phyloP scores from a whole-genome alignment of 225 moss, liverwort and hornwort species.

The Pleurozium schreberi region DNA sequence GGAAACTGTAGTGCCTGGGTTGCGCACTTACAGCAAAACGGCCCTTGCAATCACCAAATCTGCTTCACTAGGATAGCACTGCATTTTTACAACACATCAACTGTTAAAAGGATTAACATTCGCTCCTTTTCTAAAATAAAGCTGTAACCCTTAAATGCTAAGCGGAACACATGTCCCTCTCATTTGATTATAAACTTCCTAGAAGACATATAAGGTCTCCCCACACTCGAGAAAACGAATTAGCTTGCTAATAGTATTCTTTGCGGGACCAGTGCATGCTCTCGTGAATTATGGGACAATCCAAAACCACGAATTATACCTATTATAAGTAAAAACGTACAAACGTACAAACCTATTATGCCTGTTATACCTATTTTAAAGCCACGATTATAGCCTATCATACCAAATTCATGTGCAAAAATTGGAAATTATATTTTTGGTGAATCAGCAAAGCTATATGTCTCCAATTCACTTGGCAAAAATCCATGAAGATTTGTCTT shows the following conservation, averaged over 20 bases:
- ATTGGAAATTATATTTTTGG: background rate
- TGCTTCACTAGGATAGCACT: constrained; percentile 89
- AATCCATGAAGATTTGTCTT: background rate
- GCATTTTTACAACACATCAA: background rate
- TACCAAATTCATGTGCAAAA: background rate
- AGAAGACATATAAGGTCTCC: background rate
- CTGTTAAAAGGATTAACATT: background rate
- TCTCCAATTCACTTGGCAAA: background rate
- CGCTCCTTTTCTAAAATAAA: background rate
- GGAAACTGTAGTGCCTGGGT: background rate
- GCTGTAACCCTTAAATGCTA: background rate
- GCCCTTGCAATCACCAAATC: constrained; percentile 92
- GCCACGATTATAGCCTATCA: background rate
- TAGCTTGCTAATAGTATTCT: background rate
- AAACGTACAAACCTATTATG: background rate
- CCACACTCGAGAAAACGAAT: background rate
- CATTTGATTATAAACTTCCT: background rate
- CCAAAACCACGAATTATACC: background rate
- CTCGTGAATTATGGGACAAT: background rate
- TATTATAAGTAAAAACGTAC: too few relatives aligned
- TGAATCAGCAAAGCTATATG: background rate
- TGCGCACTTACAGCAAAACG: constrained; percentile 63
- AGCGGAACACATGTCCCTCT: background rate
- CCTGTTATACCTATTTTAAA: too few relatives aligned
- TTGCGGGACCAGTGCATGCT: background rate